Conservation (phyloP, 257 asterid species). For the Solanum clarkiae region DNA sequence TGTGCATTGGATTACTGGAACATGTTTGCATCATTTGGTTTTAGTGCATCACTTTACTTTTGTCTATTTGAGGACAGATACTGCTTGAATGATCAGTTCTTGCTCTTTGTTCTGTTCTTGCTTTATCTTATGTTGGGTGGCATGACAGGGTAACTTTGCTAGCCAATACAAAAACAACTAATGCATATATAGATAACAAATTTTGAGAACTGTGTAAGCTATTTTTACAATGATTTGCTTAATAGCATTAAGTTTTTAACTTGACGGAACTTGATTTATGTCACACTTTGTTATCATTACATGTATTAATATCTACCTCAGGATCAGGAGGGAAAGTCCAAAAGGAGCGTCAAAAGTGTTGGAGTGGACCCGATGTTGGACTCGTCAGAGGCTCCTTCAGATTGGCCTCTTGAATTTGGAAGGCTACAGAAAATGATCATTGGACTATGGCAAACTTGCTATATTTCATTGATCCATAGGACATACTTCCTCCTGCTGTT, state of each 20-base stretch:
- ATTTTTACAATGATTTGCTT: not conserved
- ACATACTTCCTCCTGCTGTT: conserved; percentile 46
- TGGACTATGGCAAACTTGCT: conserved; percentile 38
- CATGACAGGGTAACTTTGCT: not conserved
- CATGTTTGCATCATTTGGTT: not conserved
- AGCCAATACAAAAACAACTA: not conserved
- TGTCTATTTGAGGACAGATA: not conserved
- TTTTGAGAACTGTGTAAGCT: not conserved
- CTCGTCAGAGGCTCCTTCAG: conserved; percentile 13
- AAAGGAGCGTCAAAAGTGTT: conserved; percentile 14
- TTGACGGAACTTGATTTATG: not conserved
- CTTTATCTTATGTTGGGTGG: not conserved
- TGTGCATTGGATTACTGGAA: not conserved
- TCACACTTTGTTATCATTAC: not conserved
- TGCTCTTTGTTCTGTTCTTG: not conserved
- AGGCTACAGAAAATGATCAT: conserved; percentile 21
- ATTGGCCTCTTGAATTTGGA: conserved; percentile 34
- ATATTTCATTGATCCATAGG: conserved; percentile 36
- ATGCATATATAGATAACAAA: not conserved
- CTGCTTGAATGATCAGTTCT: not conserved
- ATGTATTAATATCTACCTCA: not conserved
- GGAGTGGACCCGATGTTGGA: conserved; percentile 25
- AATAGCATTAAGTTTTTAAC: not conserved
- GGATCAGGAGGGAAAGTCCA: conserved; percentile 15
- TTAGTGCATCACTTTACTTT: not conserved